A percentile compares a stretch with the other conserved stretches of the same genome.
Conservation (phyloP, 2,329 filamentous ascomycete genomes). For the Pseudogymnoascus verrucosus region DNA sequence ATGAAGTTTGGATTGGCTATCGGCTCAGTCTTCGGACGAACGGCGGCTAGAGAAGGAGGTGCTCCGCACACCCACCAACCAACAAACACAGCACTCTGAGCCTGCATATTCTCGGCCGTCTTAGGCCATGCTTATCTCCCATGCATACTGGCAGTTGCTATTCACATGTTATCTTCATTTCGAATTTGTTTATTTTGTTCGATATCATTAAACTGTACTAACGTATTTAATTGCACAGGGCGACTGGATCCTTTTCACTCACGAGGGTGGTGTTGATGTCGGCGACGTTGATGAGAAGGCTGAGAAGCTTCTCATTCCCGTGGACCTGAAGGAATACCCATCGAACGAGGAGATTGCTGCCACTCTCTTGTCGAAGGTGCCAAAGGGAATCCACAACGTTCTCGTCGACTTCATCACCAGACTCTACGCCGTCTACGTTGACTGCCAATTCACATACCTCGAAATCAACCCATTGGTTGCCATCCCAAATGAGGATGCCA, state of each 20-base stretch:
- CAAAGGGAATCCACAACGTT: slow-evolving; percentile 92
- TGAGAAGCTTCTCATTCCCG: slow-evolving; percentile 95
- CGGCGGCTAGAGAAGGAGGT: slow-evolving; percentile 1
- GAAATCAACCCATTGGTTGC: slow-evolving; percentile 99
- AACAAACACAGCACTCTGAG: not conserved
- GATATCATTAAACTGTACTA: not conserved
- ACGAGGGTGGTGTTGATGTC: slow-evolving; percentile 99
- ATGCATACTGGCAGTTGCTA: not conserved
- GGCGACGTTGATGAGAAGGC: slow-evolving; percentile 98
- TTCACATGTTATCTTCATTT: not conserved
- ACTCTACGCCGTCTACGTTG: slow-evolving; percentile 96
- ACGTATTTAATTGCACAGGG: slow-evolving; percentile 49
- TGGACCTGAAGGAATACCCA: slow-evolving; percentile 89
- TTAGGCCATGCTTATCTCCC: not conserved
- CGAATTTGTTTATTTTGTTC: not conserved
- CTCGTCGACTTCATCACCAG: slow-evolving; percentile 98
- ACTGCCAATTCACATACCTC: slow-evolving; percentile 99
- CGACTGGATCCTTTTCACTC: slow-evolving; percentile 99
- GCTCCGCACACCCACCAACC: slow-evolving; percentile 5
- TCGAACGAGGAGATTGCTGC: slow-evolving; percentile 90
- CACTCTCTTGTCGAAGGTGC: slow-evolving; percentile 83
- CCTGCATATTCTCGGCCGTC: not conserved
- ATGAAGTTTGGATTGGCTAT: not conserved
- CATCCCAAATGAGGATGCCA: slow-evolving; percentile 86
- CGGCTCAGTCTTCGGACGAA: slow-evolving; percentile 5